phyloP scores from a whole-genome alignment of 2,329 filamentous ascomycete genomes.

The Sarocladium brachiariae region DNA sequence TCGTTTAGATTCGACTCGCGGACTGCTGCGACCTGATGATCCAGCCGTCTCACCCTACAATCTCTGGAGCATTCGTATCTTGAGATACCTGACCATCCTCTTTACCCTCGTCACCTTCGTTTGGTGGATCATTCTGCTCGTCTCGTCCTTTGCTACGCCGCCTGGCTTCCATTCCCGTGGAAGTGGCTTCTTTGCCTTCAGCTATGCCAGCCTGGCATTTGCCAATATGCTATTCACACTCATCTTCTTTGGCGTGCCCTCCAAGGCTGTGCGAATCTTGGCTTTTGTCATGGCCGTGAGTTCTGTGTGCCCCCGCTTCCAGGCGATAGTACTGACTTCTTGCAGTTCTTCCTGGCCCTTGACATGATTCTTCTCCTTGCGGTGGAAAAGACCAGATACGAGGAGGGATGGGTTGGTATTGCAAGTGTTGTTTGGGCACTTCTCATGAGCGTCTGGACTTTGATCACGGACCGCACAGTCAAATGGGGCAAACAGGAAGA shows the following conservation, averaged over 20 bases:
- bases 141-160: constrained; percentile 84
- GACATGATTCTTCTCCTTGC: constrained; percentile 74
- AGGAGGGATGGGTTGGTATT: constrained; percentile 91
- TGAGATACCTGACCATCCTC: constrained; percentile 70
- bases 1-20: constrained; percentile 44
- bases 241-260: constrained; percentile 82
- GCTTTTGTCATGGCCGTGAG: constrained; percentile 55
- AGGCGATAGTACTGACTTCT: constrained; percentile 29
- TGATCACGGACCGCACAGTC: constrained; percentile 74
- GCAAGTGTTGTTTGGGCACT: constrained; percentile 76
- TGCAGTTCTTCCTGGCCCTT: constrained; percentile 35
- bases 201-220: constrained; percentile 71
- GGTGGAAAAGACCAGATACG: constrained; percentile 65
- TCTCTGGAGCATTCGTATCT: constrained; percentile 78
- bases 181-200: constrained; percentile 87
- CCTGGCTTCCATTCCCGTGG: constrained; percentile 80
- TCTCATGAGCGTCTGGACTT: constrained; percentile 70
- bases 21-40: constrained; percentile 33
- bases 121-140: constrained; percentile 91
- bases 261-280: constrained; percentile 68
- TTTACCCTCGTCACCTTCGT: constrained; percentile 70
- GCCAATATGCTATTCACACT: constrained; percentile 70
- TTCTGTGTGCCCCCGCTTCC: neutral
- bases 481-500: constrained; percentile 90
- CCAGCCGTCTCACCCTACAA: constrained; percentile 81